Conservation (phyloP, 805 yeast species). For the Ogataea salicorniae region DNA sequence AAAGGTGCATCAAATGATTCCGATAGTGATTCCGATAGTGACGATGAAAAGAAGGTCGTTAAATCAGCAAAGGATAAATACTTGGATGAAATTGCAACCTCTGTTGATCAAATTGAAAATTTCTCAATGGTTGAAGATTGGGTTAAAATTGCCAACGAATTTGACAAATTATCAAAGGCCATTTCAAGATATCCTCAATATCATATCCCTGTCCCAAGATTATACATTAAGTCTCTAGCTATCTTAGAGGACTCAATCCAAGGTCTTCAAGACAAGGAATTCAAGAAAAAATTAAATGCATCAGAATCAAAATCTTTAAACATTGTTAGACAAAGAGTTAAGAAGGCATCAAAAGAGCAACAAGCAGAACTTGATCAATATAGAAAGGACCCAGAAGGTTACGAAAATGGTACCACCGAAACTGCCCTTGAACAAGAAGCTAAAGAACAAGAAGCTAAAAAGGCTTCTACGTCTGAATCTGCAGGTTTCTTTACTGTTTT, state of each 20-base stretch:
- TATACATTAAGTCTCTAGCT: slow-evolving; percentile 62
- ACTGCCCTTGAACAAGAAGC: slow-evolving; percentile 27
- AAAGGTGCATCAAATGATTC: slow-evolving; percentile 35
- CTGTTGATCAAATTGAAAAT: slow-evolving; percentile 62
- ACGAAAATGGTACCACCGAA: slow-evolving; percentile 45
- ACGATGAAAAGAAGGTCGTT: slow-evolving; percentile 75
- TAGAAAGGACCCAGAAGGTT: slow-evolving; percentile 68
- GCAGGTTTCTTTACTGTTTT: slow-evolving; percentile 65
- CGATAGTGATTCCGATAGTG: slow-evolving; percentile 37
- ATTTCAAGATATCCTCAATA: slow-evolving; percentile 71
- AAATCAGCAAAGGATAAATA: slow-evolving; percentile 92
- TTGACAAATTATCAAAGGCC: slow-evolving; percentile 69
- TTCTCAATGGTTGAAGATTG: slow-evolving; percentile 72
- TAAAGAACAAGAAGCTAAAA: slow-evolving; percentile 33
- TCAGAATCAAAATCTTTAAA: slow-evolving; percentile 82
- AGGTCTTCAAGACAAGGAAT: slow-evolving; percentile 44
- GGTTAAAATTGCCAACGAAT: slow-evolving; percentile 67
- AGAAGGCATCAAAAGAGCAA: slow-evolving; percentile 70
- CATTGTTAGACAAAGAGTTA: slow-evolving; percentile 81
- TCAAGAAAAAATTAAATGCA: slow-evolving; percentile 72
- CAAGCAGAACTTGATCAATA: slow-evolving; percentile 53
- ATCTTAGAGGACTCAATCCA: slow-evolving; percentile 65
- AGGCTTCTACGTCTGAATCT: slow-evolving; percentile 29
- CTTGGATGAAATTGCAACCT: slow-evolving; percentile 73
- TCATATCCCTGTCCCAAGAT: slow-evolving; percentile 65